Base-by-base conservation (phyloP, 1,284 basidiomycete species). In the Peniophora sp. region DNA sequence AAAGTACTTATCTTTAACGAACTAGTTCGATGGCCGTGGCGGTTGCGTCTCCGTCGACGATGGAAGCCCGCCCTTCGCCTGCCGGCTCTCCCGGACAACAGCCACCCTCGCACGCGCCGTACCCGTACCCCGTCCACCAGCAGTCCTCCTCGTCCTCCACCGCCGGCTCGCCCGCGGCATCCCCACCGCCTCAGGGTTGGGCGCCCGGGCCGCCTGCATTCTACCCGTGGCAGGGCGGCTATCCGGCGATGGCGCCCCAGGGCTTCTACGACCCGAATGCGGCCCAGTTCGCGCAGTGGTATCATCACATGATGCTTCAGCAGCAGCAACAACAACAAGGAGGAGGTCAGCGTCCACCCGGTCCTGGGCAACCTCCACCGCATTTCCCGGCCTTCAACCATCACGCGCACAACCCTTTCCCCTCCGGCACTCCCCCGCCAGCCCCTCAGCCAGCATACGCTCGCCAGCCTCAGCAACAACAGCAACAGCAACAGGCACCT, bases 231-330 rank as follows among this genome's bases (percentile, higher is more conserved):
- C 61, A 69, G 50, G 74, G 73, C n/a, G n/a, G n/a, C n/a, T n/a
- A n/a, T n/a, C n/a, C n/a, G n/a, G n/a, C n/a, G n/a, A n/a, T n/a
- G n/a, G n/a, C n/a, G n/a, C n/a, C n/a, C n/a, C n/a, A n/a, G n/a
- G n/a, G n/a, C 14, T 86, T 79, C 64, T 87, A 83, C 61, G 85
- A 89, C 65, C 85, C 81, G 47, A 88, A 87, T 61, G 83, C 82
- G 41, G 12, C 11, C 24, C 85, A 89, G 64, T 76, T 89, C 55
- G 81, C 85, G 6, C 85, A 87, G 65, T 90, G 87, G 88, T 90
- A 90, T 69, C 87, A 89, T 66, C 87, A 89, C 59, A 89, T 89
- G 86, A 81, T 89, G 78, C 85, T 79, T 71, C 62, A 67, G 58
- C 60, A 64, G 50, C 75, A 74, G 32, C 65, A 72, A 25, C 63